Percentiles rank a stretch among this genome's conserved stretches.
Conservation (phyloP, 1,284 basidiomycete species). For the Trichosporon sp. region DNA sequence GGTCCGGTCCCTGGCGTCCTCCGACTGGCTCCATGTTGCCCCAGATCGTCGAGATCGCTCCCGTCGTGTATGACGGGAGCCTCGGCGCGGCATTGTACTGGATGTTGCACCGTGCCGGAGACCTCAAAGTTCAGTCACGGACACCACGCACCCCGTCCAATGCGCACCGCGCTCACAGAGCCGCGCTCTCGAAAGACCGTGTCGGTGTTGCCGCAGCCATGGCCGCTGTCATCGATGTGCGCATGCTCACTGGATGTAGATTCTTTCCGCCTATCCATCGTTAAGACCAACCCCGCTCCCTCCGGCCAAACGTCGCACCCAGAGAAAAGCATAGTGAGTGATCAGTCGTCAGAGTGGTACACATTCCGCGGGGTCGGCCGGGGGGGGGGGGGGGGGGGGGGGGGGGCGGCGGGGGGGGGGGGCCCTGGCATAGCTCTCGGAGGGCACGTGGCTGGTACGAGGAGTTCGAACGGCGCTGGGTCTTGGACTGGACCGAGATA, state of each 20-base stretch:
- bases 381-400: too few species aligned
- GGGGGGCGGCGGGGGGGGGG: too few species aligned
- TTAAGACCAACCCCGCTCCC: too few species aligned
- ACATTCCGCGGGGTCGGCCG: too few species aligned
- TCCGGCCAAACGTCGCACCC: too few species aligned
- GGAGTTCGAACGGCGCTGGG: neutral
- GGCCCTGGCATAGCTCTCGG: too few species aligned
- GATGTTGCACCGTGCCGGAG: neutral
- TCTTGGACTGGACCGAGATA: neutral
- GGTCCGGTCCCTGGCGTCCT: neutral
- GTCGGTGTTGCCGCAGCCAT: neutral
- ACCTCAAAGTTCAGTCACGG: neutral
- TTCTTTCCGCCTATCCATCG: too few species aligned
- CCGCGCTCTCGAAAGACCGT: neutral
- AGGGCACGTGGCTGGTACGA: neutral
- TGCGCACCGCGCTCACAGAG: neutral
- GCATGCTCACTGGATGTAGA: neutral
- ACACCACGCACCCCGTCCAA: neutral
- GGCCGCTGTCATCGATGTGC: neutral
- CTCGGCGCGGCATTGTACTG: neutral
- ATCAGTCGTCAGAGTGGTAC: too few species aligned
- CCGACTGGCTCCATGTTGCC: neutral
- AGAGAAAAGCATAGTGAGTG: too few species aligned
- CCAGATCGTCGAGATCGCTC: neutral
- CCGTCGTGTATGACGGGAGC: neutral